These are phyloP conservation scores for Wickerhamiella cacticola DNA, from an alignment of 805 yeast genomes.

Conservation along the genomic window DNA sequence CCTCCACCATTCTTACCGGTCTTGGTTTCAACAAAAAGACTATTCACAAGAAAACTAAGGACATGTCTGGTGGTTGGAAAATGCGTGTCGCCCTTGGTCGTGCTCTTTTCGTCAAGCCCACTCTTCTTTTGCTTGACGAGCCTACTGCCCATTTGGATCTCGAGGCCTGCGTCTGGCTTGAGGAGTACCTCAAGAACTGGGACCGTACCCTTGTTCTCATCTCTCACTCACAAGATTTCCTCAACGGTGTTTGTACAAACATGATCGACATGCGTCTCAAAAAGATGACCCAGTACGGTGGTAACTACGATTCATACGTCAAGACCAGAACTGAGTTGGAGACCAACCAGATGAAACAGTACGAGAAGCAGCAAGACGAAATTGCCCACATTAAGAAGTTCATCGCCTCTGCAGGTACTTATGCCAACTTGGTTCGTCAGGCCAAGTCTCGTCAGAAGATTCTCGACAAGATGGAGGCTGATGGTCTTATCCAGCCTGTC, in stretches of 20 bases:
- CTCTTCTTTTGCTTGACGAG: conserved; percentile 85
- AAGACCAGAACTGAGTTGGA: conserved; percentile 91
- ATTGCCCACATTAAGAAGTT: conserved; percentile 96
- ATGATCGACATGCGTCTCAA: conserved; percentile 95
- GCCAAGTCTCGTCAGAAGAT: conserved; percentile 99
- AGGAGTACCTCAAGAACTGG: conserved; percentile 89
- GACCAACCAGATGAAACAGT: conserved; percentile 96
- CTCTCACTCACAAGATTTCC: conserved; percentile 98
- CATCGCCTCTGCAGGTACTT: conserved; percentile 99
- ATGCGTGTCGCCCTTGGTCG: conserved; percentile 98
- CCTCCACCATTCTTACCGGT: conserved; percentile 92
- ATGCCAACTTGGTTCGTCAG: conserved; percentile 95
- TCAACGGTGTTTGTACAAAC: conserved; percentile 95
- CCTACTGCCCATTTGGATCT: conserved; percentile 99
- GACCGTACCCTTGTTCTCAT: conserved; percentile 89
- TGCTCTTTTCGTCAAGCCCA: conserved; percentile 96
- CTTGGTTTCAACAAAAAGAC: conserved; percentile 85
- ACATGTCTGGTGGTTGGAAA: conserved; percentile 99
- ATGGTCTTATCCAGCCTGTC: conserved; percentile 83
- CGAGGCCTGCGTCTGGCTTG: conserved; percentile 99
- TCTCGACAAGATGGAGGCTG: conserved; percentile 99
- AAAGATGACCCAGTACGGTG: conserved; percentile 70
- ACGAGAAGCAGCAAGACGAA: conserved; percentile 96
- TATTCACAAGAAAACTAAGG: conserved; percentile 87
- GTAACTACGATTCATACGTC: conserved; percentile 94